These are phyloP conservation scores for Boletellus ananas DNA, from an alignment of 768 basidiomycete genomes.

Conservation along the genomic window DNA sequence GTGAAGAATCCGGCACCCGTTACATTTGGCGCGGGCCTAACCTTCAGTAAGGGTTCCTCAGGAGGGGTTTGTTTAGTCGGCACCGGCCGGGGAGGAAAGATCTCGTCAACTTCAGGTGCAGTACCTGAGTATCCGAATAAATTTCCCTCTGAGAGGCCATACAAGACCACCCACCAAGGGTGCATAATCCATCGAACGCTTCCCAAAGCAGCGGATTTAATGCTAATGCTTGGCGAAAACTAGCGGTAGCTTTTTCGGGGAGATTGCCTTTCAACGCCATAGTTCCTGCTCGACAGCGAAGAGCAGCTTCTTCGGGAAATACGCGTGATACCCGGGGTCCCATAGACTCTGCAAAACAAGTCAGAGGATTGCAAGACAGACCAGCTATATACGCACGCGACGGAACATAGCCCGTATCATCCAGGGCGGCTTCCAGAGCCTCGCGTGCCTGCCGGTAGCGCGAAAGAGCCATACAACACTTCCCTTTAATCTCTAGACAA, in stretches of 20 bases:
- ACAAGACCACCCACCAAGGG: constrained; percentile 52
- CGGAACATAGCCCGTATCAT: constrained; percentile 48
- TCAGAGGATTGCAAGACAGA: constrained; percentile 10
- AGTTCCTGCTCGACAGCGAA: constrained; percentile 73
- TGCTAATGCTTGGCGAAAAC: constrained; percentile 67
- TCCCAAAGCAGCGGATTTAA: constrained; percentile 87
- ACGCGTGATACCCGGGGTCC: constrained; percentile 49
- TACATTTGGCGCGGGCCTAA: constrained; percentile 44
- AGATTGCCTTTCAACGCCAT: constrained; percentile 79
- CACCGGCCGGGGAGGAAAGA: constrained; percentile 62
- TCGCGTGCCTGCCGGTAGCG: constrained; percentile 75
- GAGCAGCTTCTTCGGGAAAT: constrained; percentile 68
- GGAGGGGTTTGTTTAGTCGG: constrained; percentile 52
- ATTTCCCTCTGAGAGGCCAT: constrained; percentile 7
- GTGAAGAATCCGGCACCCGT: constrained; percentile 76
- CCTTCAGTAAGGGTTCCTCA: constrained; percentile 44
- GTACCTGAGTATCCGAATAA: constrained; percentile 44
- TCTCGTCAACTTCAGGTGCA: constrained; percentile 64
- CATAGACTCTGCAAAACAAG: constrained; percentile 46
- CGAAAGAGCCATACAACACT: constrained; percentile 68
- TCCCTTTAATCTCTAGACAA: constrained; percentile 76
- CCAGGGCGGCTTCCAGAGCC: constrained; percentile 60
- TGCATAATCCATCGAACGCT: constrained; percentile 85
- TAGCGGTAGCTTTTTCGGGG: constrained; percentile 63
- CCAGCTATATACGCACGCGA: constrained; percentile 45